A percentile compares a stretch with the other conserved stretches of the same genome.
These are phyloP conservation scores for Colletotrichum theobromicola DNA, from an alignment of 2,329 filamentous ascomycete species.

Conservation along the genomic window DNA sequence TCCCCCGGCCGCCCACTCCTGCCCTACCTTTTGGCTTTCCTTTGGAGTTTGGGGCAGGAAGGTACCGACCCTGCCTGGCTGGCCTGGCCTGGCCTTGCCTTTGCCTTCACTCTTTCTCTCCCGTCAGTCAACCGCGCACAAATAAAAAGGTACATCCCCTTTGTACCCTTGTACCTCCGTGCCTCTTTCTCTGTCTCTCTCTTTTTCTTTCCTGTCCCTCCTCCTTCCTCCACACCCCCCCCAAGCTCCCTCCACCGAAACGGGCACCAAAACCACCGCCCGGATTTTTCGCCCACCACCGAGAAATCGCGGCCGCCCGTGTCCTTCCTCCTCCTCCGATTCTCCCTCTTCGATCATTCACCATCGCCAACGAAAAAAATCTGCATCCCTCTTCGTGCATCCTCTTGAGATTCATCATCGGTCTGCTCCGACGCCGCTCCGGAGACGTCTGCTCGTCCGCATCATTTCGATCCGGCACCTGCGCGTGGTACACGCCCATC, in stretches of 20 bases:
- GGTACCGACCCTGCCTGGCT: not conserved
- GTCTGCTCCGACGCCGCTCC: not conserved
- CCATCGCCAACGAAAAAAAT: not conserved
- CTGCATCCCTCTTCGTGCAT: not conserved
- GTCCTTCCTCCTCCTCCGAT: conserved; percentile 3
- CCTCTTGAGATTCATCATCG: not conserved
- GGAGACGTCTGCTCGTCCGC: not conserved
- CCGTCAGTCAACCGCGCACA: not conserved
- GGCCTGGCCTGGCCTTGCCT: not conserved
- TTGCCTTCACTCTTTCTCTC: not conserved
- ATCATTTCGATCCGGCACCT: not conserved
- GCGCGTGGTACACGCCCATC: not conserved
- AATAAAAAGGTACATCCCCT: not conserved
- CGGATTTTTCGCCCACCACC: conserved; percentile 20
- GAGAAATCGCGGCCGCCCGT: conserved; percentile 20
- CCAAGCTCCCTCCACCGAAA: not conserved
- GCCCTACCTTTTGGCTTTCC: not conserved
- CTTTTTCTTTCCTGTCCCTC: not conserved
- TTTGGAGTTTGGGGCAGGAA: not conserved
- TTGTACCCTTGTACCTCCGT: not conserved
- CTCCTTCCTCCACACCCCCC: not conserved
- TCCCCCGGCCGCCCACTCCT: not conserved
- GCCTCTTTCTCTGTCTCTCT: not conserved
- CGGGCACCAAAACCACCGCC: conserved; percentile 12
- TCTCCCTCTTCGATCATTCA: not conserved